These are phyloP conservation scores for Clarireedia monteithiana DNA, from an alignment of 2,329 filamentous ascomycete species.

Conservation along the genomic window DNA sequence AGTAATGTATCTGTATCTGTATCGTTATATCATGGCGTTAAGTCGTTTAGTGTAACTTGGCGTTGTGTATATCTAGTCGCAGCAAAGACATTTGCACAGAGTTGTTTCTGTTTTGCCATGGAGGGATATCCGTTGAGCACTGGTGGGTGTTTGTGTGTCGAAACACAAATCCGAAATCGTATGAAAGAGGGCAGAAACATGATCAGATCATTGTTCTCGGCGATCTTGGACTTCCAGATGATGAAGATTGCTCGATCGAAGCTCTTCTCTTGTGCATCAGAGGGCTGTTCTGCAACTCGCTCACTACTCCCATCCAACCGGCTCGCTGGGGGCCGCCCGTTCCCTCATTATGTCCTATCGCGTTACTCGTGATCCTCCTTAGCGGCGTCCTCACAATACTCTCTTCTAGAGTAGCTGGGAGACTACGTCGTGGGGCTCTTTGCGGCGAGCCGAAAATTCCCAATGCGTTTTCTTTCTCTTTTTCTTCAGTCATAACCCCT, in stretches of 20 bases:
- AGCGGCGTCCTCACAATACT: conserved; percentile 32
- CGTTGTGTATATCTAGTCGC: not conserved
- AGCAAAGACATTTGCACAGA: too few species aligned
- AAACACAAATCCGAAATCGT: too few species aligned
- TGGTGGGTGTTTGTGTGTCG: too few species aligned
- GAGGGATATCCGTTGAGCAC: too few species aligned
- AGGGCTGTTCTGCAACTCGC: conserved; percentile 54
- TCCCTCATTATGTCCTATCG: conserved; percentile 45
- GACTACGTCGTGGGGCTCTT: conserved; percentile 21
- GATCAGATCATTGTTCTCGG: not conserved
- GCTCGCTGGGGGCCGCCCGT: conserved; percentile 40
- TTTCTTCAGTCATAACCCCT: conserved; percentile 40
- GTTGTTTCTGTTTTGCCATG: too few species aligned
- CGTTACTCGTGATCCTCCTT: conserved; percentile 45
- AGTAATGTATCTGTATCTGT: not conserved
- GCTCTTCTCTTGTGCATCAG: conserved; percentile 53
- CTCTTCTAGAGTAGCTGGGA: conserved; percentile 18
- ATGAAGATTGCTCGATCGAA: conserved; percentile 44
- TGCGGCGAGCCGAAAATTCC: not conserved
- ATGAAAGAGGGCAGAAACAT: too few species aligned
- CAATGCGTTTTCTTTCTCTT: not conserved
- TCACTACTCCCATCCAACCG: conserved; percentile 56
- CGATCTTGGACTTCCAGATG: not conserved
- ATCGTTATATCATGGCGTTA: not conserved
- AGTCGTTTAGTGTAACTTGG: not conserved